These are phyloP conservation scores for Brassica hybrid DNA, from an alignment of 441 rosid genomes.

Conservation along the genomic window DNA sequence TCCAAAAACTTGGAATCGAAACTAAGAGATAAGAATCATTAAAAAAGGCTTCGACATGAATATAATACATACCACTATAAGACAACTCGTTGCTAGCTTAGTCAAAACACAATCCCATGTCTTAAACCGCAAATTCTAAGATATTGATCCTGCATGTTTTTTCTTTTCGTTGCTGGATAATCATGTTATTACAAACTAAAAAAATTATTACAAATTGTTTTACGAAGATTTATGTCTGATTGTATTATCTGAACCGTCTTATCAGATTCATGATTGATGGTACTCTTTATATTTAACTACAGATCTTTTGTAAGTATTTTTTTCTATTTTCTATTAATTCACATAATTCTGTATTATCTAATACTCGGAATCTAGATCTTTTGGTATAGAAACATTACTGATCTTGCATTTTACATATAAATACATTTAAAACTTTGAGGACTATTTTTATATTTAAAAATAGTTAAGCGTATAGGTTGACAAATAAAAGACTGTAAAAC, in stretches of 20 bases:
- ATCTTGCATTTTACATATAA: not conserved
- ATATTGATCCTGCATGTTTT: not conserved
- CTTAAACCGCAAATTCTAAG: not conserved
- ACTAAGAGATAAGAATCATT: not conserved
- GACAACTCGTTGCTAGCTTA: not conserved
- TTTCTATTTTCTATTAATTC: too few species aligned
- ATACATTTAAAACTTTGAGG: not conserved
- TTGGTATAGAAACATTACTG: too few species aligned
- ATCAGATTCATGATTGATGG: too few species aligned
- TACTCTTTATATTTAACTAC: too few species aligned
- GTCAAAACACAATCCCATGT: not conserved
- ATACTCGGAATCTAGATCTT: too few species aligned
- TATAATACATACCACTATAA: not conserved
- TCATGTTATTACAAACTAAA: too few species aligned
- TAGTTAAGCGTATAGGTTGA: conserved; percentile 22
- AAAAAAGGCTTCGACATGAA: not conserved
- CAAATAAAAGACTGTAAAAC: not conserved
- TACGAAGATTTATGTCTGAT: too few species aligned
- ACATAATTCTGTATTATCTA: too few species aligned
- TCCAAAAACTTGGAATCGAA: not conserved
- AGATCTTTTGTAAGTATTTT: too few species aligned
- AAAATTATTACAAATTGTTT: too few species aligned
- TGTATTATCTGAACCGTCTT: too few species aligned
- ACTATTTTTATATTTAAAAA: not conserved
- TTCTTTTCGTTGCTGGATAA: too few species aligned